A percentile compares a stretch with the other conserved stretches of the same genome.
phyloP scores from a whole-genome alignment of 2,329 filamentous ascomycete genomes.

The Periconia digitata region DNA sequence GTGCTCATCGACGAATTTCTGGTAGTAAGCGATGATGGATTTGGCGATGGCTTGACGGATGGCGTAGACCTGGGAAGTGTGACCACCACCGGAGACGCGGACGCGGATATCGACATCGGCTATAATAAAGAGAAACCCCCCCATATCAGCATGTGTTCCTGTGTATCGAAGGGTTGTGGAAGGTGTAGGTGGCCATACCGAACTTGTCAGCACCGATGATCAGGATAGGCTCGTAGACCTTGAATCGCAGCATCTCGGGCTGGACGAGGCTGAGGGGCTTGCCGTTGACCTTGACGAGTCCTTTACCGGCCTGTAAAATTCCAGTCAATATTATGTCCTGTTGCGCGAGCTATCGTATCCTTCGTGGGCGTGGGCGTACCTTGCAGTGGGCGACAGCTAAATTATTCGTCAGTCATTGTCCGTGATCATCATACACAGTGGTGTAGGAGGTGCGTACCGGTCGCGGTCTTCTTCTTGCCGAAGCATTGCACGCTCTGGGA shows the following conservation, averaged over 20 bases:
- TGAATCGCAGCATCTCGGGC: conserved; percentile 97
- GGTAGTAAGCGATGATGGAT: conserved; percentile 96
- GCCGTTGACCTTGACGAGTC: conserved; percentile 98
- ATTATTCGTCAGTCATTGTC: conserved; percentile 35
- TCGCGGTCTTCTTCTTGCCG: conserved; percentile 76
- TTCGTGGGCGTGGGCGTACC: conserved; percentile 55
- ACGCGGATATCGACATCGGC: conserved; percentile 95
- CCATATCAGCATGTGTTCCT: conserved; percentile 15
- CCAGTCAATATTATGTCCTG: conserved; percentile 28
- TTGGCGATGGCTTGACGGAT: conserved; percentile 99
- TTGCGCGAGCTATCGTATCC: conserved; percentile 23
- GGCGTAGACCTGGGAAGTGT: conserved; percentile 96
- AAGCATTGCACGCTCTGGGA: conserved; percentile 76
- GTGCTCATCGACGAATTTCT: conserved; percentile 99
- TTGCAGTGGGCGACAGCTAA: conserved; percentile 90
- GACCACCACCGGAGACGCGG: conserved; percentile 94
- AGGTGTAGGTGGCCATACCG: conserved; percentile 49
- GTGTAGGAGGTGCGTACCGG: conserved; percentile 35
- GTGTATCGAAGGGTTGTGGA: conserved; percentile 6
- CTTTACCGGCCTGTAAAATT: conserved; percentile 66
- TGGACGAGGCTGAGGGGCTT: conserved; percentile 91
- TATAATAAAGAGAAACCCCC: conserved; percentile 31
- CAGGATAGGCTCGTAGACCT: conserved; percentile 99
- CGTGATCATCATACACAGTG: neutral
- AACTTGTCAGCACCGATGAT: conserved; percentile 98